A percentile compares a stretch with the other conserved stretches of the same genome.
phyloP scores from a whole-genome alignment of 805 yeast species.

The Ogataea angusta region DNA sequence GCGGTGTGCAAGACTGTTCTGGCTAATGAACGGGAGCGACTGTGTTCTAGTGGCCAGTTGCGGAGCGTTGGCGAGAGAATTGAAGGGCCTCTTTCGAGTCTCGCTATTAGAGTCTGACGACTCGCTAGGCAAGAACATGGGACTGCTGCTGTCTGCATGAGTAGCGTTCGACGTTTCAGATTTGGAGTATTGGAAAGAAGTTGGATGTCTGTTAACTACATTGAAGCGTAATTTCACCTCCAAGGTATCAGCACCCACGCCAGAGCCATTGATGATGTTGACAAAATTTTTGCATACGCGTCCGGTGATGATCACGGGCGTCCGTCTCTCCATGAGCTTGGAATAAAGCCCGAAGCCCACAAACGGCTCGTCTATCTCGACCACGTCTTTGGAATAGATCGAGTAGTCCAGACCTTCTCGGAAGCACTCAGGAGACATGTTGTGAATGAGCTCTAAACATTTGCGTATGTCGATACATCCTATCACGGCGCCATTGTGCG shows the following conservation, averaged over 20 bases:
- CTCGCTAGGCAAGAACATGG: slow-evolving; percentile 2
- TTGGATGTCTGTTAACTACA: slow-evolving; percentile 12
- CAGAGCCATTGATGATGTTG: slow-evolving; percentile 38
- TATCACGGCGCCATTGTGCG: slow-evolving; percentile 38
- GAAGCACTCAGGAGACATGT: slow-evolving; percentile 46
- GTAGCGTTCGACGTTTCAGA: not conserved
- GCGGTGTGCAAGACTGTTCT: slow-evolving; percentile 32
- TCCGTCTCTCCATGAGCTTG: slow-evolving; percentile 24
- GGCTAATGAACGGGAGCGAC: slow-evolving; percentile 33
- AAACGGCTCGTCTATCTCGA: slow-evolving; percentile 51
- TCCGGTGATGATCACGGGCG: slow-evolving; percentile 45
- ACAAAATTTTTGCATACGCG: slow-evolving; percentile 58
- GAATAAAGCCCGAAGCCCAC: slow-evolving; percentile 45
- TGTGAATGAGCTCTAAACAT: slow-evolving; percentile 41
- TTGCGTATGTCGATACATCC: slow-evolving; percentile 44
- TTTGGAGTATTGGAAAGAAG: not conserved
- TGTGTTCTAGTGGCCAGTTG: slow-evolving; percentile 35
- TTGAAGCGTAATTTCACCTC: slow-evolving; percentile 55
- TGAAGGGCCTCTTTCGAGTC: slow-evolving; percentile 3
- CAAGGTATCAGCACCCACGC: slow-evolving; percentile 41
- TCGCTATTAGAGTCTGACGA: slow-evolving; percentile 1
- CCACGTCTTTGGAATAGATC: slow-evolving; percentile 43
- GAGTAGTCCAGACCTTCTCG: slow-evolving; percentile 42
- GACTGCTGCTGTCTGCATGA: slow-evolving; percentile 7
- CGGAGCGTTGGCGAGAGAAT: slow-evolving; percentile 19